A percentile compares a stretch with the other conserved stretches of the same genome.
Evolutionary conservation across 306 rosid genomes (phyloP).

Genomic region (Quercus berberidifolia): DNA sequence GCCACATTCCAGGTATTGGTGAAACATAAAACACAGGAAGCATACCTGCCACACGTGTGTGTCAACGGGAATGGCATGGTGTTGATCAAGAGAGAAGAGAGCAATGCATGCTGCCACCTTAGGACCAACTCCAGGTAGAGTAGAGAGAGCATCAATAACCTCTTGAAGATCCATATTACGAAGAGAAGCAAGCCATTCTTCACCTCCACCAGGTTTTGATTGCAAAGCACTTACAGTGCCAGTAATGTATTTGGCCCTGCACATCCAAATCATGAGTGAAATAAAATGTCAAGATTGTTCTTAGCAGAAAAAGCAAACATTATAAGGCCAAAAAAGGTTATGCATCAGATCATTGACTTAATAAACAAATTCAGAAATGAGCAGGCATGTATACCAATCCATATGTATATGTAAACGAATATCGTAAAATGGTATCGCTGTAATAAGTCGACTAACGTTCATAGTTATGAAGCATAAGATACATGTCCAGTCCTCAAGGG

Average conservation of each 20-base stretch:
- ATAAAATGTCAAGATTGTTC: not conserved
- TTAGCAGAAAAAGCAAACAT: not conserved
- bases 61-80: conserved; percentile 91
- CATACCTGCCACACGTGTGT: conserved; percentile 91
- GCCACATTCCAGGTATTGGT: not conserved
- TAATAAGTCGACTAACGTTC: not conserved
- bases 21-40: conserved; percentile 1
- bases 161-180: conserved; percentile 58
- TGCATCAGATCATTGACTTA: not conserved
- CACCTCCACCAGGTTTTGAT: conserved; percentile 74
- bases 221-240: conserved; percentile 66
- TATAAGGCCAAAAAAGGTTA: not conserved
- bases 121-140: conserved; percentile 93
- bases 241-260: conserved; percentile 78
- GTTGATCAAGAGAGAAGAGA: conserved; percentile 95
- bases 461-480: too few species aligned
- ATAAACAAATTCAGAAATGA: not conserved
- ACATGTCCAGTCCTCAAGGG: too few species aligned
- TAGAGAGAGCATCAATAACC: conserved; percentile 54
- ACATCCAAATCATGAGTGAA: not conserved
- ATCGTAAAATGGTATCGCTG: not conserved
- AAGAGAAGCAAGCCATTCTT: conserved; percentile 79
- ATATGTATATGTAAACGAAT: not conserved
- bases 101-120: conserved; percentile 97
- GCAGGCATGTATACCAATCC: not conserved